These are phyloP conservation scores for Puccinellia tenuiflora DNA, from an alignment of 176 grass and related monocot genomes.

Conservation along the genomic window DNA sequence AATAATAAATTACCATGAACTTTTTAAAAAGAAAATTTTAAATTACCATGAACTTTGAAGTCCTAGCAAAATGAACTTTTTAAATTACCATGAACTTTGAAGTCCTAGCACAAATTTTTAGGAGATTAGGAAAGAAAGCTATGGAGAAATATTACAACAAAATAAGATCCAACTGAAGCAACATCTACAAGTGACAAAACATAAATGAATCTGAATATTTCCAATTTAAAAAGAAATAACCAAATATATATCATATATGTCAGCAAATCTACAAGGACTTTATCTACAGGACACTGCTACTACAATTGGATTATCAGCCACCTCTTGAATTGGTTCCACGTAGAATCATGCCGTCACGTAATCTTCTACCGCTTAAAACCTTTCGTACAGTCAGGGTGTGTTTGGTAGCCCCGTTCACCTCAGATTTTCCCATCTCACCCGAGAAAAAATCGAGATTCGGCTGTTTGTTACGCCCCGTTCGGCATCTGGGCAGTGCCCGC, in stretches of 20 bases:
- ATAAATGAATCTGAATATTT: neutral
- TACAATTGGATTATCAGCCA: neutral
- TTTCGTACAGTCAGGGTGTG: neutral
- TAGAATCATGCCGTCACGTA: neutral
- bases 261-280: neutral
- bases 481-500: no score
- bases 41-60: neutral
- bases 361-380: neutral
- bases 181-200: neutral
- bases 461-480: no score
- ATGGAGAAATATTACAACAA: neutral
- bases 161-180: neutral
- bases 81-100: neutral
- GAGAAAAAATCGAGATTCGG: no score
- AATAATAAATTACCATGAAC: neutral
- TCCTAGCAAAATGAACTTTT: neutral
- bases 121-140: neutral
- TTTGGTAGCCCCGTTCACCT: no score
- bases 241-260: neutral
- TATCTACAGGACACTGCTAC: neutral
- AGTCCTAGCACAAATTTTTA: neutral
- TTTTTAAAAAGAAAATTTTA: no score
- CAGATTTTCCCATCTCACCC: no score
- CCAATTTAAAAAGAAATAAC: neutral
- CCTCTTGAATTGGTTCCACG: neutral